These are phyloP conservation scores for Amaranthus hypochondriacus DNA, from an alignment of 148 eudicot genomes.

Conservation along the genomic window DNA sequence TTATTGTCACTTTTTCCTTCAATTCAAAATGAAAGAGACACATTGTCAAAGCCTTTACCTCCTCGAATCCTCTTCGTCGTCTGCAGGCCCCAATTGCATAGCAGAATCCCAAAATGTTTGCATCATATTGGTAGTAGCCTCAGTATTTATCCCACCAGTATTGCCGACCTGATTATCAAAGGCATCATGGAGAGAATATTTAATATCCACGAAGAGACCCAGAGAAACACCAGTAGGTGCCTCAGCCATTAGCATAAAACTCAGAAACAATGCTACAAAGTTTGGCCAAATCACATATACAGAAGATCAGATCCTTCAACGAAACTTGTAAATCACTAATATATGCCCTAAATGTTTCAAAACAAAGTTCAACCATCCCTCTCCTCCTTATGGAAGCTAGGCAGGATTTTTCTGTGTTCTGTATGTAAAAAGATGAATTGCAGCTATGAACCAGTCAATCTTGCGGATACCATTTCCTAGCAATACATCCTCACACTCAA, in stretches of 20 bases:
- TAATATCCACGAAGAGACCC: neutral
- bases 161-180: slow-evolving; percentile 58
- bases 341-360: neutral
- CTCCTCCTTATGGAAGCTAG: neutral
- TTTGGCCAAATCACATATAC: neutral
- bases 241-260: neutral
- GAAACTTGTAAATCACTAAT: neutral
- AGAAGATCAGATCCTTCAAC: too few species aligned
- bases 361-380: neutral
- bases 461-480: slow-evolving; percentile 1
- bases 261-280: neutral
- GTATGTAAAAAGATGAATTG: neutral
- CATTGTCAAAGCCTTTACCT: slow-evolving; percentile 45
- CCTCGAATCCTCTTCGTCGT: slow-evolving; percentile 73
- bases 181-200: neutral
- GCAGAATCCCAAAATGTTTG: slow-evolving; percentile 98
- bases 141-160: slow-evolving; percentile 63
- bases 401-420: neutral
- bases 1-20: too few species aligned
- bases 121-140: slow-evolving; percentile 71
- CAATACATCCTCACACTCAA: neutral
- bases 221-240: neutral
- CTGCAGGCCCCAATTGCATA: slow-evolving; percentile 56
- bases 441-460: neutral
- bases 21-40: neutral